A percentile compares a stretch with the other conserved stretches of the same genome.
phyloP scores from a whole-genome alignment of 805 yeast species.

The Yarrowia alimentaria region DNA sequence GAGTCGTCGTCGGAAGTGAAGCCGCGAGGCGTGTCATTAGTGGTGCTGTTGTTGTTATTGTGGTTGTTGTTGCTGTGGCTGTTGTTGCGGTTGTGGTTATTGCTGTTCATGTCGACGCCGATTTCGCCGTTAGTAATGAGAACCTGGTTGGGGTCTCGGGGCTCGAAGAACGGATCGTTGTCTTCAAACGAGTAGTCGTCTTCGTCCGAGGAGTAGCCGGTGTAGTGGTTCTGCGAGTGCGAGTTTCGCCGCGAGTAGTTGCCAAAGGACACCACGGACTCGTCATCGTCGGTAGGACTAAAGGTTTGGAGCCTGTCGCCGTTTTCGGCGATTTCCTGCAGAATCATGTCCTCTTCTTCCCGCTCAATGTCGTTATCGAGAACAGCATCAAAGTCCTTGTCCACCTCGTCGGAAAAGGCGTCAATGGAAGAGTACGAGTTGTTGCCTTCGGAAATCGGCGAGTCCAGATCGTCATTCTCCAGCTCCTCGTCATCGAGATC shows the following conservation, averaged over 20 bases:
- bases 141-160: constrained; percentile 27
- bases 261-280: constrained; percentile 17
- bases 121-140: constrained; percentile 27
- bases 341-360: constrained; percentile 26
- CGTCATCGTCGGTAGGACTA: constrained; percentile 12
- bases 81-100: constrained; percentile 7
- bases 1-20: constrained; percentile 22
- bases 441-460: constrained; percentile 23
- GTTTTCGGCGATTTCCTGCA: constrained; percentile 18
- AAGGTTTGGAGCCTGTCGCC: constrained; percentile 13
- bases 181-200: constrained; percentile 24
- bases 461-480: constrained; percentile 21
- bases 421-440: constrained; percentile 29
- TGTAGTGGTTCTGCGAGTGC: constrained; percentile 21
- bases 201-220: constrained; percentile 24
- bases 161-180: constrained; percentile 27
- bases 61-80: constrained; percentile 6
- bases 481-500: constrained; percentile 17
- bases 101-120: constrained; percentile 13
- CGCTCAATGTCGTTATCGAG: constrained; percentile 38
- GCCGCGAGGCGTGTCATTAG: not conserved
- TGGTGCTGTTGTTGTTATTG: constrained; percentile 4
- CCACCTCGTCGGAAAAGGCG: constrained; percentile 38
- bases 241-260: constrained; percentile 21
- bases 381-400: constrained; percentile 30